Evolutionary conservation across 2,329 filamentous ascomycete species (phyloP).

Genomic region (Gaeumannomyces tritici): DNA sequence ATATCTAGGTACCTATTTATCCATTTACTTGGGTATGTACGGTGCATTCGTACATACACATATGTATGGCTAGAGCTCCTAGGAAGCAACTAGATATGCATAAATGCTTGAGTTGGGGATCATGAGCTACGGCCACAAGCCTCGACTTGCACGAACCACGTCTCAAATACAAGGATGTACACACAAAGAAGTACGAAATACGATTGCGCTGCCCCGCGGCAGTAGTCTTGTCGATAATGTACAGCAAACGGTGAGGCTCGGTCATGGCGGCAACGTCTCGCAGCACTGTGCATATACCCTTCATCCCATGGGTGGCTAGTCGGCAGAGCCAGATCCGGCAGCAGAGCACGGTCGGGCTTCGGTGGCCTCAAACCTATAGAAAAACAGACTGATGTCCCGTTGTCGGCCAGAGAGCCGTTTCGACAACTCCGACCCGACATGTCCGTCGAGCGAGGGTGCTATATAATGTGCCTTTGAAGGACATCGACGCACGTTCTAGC

Average conservation of each 20-base stretch:
- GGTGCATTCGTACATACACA: too few relatives aligned
- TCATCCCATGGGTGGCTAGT: neutral
- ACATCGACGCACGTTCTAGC: neutral
- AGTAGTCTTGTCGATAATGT: neutral
- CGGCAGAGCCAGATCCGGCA: neutral
- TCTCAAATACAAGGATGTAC: too few relatives aligned
- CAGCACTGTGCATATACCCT: neutral
- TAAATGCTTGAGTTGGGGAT: too few relatives aligned
- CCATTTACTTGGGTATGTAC: too few relatives aligned
- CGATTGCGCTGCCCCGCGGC: too few relatives aligned
- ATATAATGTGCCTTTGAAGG: neutral
- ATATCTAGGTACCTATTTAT: too few relatives aligned
- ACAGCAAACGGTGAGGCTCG: neutral
- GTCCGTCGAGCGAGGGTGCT: neutral
- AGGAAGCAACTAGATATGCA: too few relatives aligned
- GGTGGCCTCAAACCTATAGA: neutral
- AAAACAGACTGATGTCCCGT: neutral
- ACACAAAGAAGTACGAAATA: too few relatives aligned
- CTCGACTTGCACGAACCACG: too few relatives aligned
- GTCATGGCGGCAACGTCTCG: neutral
- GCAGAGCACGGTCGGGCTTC: neutral
- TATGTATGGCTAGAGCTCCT: too few relatives aligned
- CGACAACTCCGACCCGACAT: neutral
- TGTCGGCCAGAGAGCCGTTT: neutral
- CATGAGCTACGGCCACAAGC: too few relatives aligned